These are phyloP conservation scores for Trametes cingulata DNA, from an alignment of 768 basidiomycete species.

Conservation along the genomic window DNA sequence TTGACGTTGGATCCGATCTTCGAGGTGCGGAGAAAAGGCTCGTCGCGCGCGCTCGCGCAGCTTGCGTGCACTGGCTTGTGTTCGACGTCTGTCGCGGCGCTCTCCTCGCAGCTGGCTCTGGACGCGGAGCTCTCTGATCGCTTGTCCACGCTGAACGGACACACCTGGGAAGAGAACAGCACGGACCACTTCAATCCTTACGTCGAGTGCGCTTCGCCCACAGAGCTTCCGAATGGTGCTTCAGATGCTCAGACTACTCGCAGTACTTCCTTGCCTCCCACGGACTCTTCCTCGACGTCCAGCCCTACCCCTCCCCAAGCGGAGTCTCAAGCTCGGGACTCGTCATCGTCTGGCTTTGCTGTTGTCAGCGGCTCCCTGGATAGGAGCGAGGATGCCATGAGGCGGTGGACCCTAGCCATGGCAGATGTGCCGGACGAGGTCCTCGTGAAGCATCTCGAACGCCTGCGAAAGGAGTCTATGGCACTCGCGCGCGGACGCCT, in stretches of 20 bases:
- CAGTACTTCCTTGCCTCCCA: neutral
- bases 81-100: slow-evolving; percentile 20
- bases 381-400: slow-evolving; percentile 25
- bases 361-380: slow-evolving; percentile 19
- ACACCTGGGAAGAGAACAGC: slow-evolving; percentile 4
- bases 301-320: neutral
- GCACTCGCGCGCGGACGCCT: slow-evolving; percentile 19
- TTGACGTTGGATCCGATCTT: slow-evolving; percentile 17
- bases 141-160: neutral
- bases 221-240: neutral
- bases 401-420: slow-evolving; percentile 36
- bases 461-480: slow-evolving; percentile 28
- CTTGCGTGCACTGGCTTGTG: slow-evolving; percentile 24
- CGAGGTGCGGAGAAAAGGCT: slow-evolving; percentile 14
- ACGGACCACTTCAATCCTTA: slow-evolving; percentile 16
- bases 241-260: neutral
- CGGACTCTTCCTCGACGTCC: neutral
- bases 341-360: slow-evolving; percentile 15
- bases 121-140: slow-evolving; percentile 2
- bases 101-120: slow-evolving; percentile 17
- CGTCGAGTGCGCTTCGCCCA: slow-evolving; percentile 5
- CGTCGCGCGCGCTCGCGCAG: slow-evolving; percentile 23
- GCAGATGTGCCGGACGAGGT: slow-evolving; percentile 35
- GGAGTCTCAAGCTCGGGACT: neutral
- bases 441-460: slow-evolving; percentile 34